Evolutionary conservation across 192 early-diverging fungal species (phyloP).

Genomic region (Entophlyctis helioformis): DNA sequence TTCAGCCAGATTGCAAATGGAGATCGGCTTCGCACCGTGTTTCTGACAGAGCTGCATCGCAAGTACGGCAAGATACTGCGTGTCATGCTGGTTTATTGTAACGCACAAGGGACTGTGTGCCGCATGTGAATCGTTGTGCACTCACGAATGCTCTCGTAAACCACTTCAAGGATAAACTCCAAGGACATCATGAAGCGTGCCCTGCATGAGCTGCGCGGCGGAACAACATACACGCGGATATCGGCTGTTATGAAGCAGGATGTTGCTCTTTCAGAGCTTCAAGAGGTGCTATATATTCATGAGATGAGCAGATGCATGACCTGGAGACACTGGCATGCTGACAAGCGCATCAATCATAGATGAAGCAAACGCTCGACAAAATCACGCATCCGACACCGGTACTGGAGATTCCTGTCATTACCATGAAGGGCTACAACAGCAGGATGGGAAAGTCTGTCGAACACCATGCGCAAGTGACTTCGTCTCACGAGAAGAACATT

Average conservation of each 20-base stretch:
- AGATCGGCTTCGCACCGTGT: slow-evolving; percentile 12
- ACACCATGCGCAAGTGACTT: slow-evolving; percentile 3
- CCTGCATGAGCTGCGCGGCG: too few species aligned
- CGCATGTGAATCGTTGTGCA: too few species aligned
- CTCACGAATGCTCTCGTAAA: too few species aligned
- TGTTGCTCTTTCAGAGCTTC: too few species aligned
- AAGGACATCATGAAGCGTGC: too few species aligned
- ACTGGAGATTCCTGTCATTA: slow-evolving; percentile 13
- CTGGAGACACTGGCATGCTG: slow-evolving; percentile 1
- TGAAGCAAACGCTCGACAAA: slow-evolving; percentile 8
- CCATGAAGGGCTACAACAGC: slow-evolving; percentile 10
- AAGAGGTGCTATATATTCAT: too few species aligned
- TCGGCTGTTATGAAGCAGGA: background rate
- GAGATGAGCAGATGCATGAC: background rate
- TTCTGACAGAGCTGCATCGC: too few species aligned
- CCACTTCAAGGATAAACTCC: too few species aligned
- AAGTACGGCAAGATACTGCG: too few species aligned
- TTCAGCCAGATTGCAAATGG: slow-evolving; percentile 4
- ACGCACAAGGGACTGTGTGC: too few species aligned
- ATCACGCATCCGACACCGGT: slow-evolving; percentile 21
- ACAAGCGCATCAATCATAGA: background rate
- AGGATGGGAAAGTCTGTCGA: background rate
- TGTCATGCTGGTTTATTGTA: too few species aligned
- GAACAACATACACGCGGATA: too few species aligned
- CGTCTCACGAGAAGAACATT: background rate